Base-by-base conservation (phyloP, 2,329 filamentous ascomycete genomes). In the Sphaerulina musiva region DNA sequence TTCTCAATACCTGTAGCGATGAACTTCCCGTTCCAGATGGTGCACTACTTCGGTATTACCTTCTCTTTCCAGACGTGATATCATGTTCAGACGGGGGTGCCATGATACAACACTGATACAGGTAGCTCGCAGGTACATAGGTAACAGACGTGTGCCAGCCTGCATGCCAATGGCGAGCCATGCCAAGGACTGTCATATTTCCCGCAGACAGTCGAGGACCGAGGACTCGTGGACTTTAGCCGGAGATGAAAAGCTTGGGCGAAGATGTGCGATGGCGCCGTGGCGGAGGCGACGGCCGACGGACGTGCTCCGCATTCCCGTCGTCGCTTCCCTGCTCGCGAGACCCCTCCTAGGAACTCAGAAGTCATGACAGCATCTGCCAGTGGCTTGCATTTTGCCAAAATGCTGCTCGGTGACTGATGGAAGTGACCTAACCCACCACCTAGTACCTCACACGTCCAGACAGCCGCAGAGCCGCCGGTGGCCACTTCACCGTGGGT, bases 361-460 rank as follows among this genome's bases (percentile, higher is more conserved):
- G 55, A 40, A 43, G 38, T 36, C 11, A 54, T n/a, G 40, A 34
- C 20, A 20, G 20, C 20, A 20, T 20, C 20, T 20, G 20, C 20
- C 20, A 26, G 48, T 34, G 53, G 45, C 32, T 34, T 43, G 55
- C 52, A 54, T 57, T 57, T 50, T 58, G 53, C 43, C 51, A 54
- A 42, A 49, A 56, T 34, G 40, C 29, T 49, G 46, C 31, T 49
- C 39, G 39, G 42, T 38, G 44, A 40, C 43, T 20, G 20, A 20
- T 11, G 29, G 11, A 38, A 38, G 36, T 46, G 43, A 49, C 43
- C 50, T 20, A 29, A 6, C 5, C 6, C 4, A 29, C 26, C 26
- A 29, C 26, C 26, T 29, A 51, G 46, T 29, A 29, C 26, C 20
- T 29, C 47, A 43, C 41, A 47, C 23, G 36, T 43, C 40, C 42